Evolutionary conservation across 495 filamentous ascomycete species (phyloP), one percentile per base, ranked within the genome.

Genomic region (Cenococcum geophilum): DNA sequence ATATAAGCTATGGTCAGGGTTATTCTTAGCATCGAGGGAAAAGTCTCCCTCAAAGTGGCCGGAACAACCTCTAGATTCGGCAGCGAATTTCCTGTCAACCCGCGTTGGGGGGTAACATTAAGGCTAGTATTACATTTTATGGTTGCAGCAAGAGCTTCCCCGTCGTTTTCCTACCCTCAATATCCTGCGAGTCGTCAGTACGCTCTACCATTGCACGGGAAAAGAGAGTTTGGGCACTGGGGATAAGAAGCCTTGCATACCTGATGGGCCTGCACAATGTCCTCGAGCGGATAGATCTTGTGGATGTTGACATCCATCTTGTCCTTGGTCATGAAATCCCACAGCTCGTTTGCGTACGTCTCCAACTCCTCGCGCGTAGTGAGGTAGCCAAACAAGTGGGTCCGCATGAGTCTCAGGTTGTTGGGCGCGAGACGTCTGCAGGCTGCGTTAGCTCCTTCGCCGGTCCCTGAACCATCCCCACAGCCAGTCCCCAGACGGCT

Each of bases 121-220:
- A 6, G 27, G 27, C 27, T 32, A 32, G 27, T 3, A 27, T 27
- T 21, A 27, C 25, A 52, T 52, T 51, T 64, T 54, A 78, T 16
- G 74, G 75, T 57, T 74, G 76, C 48, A 81, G 56, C 57, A 81
- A 62, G 68, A 90, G 69, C 79, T 95, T 97, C 16, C 93, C 92
- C 36, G 84, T 92, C 0, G 89, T 91, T 76, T 86, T 87, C 55
- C 92, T 76, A 25, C 88, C 82, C 73, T 95, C 89, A 32, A 97
- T 74, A 75, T 97, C 93, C 71, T 82, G 57, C 54, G 18, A 56
- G 8, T 8, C 12, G 14, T 57, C 47, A 35, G 23, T 56, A 4
- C 25, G 21, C 8, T 10, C 45, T 4, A 18, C 20, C 6, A 1
- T 10, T 14, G 5, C 23, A 47, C 5, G 6, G n/a, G 49, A 6